phyloP scores from a whole-genome alignment of 345 rosid species.

The Alliaria petiolata region DNA sequence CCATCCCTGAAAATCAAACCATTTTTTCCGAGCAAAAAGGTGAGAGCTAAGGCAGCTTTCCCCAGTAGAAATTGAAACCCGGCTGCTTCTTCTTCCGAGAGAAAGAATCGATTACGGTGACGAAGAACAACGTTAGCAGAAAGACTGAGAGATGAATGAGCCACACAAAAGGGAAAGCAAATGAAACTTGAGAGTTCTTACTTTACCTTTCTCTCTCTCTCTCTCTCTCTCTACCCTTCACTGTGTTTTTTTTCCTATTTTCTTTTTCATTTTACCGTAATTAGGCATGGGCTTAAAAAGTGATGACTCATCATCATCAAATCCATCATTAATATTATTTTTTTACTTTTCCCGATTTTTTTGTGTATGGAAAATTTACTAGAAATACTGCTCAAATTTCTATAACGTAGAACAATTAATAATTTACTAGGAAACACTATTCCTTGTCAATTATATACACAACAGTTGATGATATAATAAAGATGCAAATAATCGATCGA shows the following conservation, averaged over 20 bases:
- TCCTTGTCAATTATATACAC: not conserved
- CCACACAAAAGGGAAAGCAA: constrained; percentile 22
- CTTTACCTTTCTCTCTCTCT: constrained; percentile 27
- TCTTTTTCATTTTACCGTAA: constrained; percentile 19
- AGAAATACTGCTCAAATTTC: not conserved
- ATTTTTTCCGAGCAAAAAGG: not conserved
- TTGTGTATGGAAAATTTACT: not conserved
- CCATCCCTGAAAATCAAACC: constrained; percentile 30
- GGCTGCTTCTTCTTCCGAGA: not conserved
- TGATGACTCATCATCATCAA: constrained; percentile 29
- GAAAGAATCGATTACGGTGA: not conserved
- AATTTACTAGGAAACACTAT: not conserved
- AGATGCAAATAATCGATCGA: constrained; percentile 23
- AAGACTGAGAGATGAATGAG: constrained; percentile 10
- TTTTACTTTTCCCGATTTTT: not conserved
- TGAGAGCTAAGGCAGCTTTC: not conserved
- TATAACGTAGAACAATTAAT: not conserved
- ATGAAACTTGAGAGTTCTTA: constrained; percentile 16
- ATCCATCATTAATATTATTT: not conserved
- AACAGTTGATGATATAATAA: no score
- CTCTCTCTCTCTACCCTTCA: constrained; percentile 8
- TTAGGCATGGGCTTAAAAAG: constrained; percentile 31
- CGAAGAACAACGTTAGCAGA: constrained; percentile 19
- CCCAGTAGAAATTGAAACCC: not conserved
- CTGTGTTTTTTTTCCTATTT: constrained; percentile 17